phyloP scores from a whole-genome alignment of 2,329 filamentous ascomycete genomes.

The Trichoderma hamatum region DNA sequence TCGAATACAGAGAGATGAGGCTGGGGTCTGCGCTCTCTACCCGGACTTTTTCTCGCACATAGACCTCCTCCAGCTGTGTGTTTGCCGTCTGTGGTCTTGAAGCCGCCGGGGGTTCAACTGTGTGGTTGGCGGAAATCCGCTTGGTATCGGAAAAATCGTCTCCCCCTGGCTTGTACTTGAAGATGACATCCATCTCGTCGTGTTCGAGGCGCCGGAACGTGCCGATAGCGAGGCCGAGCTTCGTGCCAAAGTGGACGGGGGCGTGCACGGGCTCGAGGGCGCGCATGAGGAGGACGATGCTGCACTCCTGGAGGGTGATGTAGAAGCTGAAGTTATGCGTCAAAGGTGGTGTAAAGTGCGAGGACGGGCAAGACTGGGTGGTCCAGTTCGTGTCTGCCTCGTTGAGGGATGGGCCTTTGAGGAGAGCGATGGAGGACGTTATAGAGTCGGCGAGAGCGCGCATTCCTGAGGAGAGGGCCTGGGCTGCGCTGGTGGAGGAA shows the following conservation, averaged over 20 bases:
- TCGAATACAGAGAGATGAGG: conserved; percentile 79
- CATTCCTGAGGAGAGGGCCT: conserved; percentile 59
- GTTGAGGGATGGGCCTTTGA: conserved; percentile 56
- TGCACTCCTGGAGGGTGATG: conserved; percentile 69
- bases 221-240: conserved; percentile 70
- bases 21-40: conserved; percentile 90
- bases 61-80: conserved; percentile 61
- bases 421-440: conserved; percentile 53
- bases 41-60: conserved; percentile 84
- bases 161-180: conserved; percentile 58
- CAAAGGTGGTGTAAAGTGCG: conserved; percentile 48
- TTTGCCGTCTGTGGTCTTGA: not conserved
- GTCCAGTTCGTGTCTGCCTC: conserved; percentile 50
- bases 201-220: conserved; percentile 67
- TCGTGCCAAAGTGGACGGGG: conserved; percentile 64
- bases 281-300: conserved; percentile 69
- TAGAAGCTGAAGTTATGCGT: conserved; percentile 73
- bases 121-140: conserved; percentile 34
- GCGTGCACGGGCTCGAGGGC: conserved; percentile 69
- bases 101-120: conserved; percentile 32
- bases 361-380: conserved; percentile 46
- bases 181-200: conserved; percentile 79
- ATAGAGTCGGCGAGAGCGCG: conserved; percentile 59
- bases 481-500: conserved; percentile 61
- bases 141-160: conserved; percentile 35